These are phyloP conservation scores for Phytophthora chlamydospora DNA, from an alignment of 352 stramenopile species.

Conservation along the genomic window DNA sequence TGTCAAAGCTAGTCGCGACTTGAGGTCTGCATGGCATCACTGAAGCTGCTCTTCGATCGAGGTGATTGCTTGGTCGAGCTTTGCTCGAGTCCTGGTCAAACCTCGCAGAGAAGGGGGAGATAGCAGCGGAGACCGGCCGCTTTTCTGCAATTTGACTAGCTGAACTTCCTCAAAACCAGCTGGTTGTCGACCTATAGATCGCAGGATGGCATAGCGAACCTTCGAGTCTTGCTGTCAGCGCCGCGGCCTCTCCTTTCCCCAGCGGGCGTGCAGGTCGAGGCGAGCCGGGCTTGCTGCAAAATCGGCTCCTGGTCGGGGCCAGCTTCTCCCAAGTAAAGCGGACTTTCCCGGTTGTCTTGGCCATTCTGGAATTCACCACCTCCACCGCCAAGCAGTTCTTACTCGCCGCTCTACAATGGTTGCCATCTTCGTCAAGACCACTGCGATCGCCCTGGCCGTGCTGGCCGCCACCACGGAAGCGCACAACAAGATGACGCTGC, in stretches of 20 bases:
- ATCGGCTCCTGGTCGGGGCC: not conserved
- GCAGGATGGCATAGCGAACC: not conserved
- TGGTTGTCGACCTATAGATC: conserved; percentile 5
- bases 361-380: conserved; percentile 37
- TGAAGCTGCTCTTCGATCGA: too few relatives aligned
- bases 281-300: too few relatives aligned
- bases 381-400: conserved; percentile 2
- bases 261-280: not conserved
- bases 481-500: conserved; percentile 54
- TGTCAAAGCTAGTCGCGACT: too few relatives aligned
- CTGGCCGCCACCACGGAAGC: conserved; percentile 33
- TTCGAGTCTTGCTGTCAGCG: not conserved
- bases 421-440: conserved; percentile 27
- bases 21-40: too few relatives aligned
- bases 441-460: conserved; percentile 23
- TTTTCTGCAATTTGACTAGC: conserved; percentile 18
- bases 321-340: not conserved
- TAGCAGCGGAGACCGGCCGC: not conserved
- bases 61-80: not conserved
- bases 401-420: conserved; percentile 32
- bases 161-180: not conserved
- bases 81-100: not conserved
- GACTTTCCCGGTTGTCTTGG: conserved; percentile 11
- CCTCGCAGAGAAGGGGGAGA: conserved; percentile 1
- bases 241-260: conserved; percentile 17